phyloP scores from a whole-genome alignment of 768 basidiomycete genomes.

The Chlorophyllum brunneum region DNA sequence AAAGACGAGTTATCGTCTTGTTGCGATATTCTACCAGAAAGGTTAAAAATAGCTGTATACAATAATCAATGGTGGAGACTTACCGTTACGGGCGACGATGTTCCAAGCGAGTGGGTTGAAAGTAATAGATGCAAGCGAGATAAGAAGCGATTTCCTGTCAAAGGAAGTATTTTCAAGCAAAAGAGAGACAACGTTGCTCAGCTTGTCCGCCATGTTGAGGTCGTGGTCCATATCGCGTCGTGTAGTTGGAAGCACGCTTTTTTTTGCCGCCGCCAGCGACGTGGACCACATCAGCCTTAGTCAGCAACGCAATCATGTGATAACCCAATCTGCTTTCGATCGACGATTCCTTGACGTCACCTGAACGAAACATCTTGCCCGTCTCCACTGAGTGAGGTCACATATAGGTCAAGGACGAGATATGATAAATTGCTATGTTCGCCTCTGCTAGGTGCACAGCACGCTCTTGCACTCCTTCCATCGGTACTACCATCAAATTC shows the following conservation, averaged over 20 bases:
- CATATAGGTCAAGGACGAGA: background rate
- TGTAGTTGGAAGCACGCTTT: too few species aligned
- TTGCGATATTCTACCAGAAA: conserved; percentile 56
- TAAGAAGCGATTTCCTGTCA: conserved; percentile 58
- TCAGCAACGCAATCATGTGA: conserved; percentile 1
- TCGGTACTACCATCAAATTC: too few species aligned
- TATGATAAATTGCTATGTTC: too few species aligned
- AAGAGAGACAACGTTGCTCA: conserved; percentile 3
- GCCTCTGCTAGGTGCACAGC: too few species aligned
- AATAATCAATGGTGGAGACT: conserved; percentile 17
- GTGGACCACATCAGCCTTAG: background rate
- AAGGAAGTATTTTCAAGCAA: conserved; percentile 43
- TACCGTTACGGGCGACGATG: conserved; percentile 88
- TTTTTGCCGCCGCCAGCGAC: background rate
- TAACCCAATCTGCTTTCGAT: background rate
- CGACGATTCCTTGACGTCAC: background rate
- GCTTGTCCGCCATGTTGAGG: conserved; percentile 1
- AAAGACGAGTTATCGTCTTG: conserved; percentile 81
- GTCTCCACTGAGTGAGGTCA: background rate
- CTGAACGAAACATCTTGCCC: background rate
- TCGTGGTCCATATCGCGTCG: background rate
- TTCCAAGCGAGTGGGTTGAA: conserved; percentile 99
- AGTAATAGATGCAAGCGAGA: conserved; percentile 64
- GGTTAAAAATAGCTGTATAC: background rate
- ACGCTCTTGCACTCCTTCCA: too few species aligned